Evolutionary conservation across 164 flowering plant genomes (phyloP), one percentile per base, ranked within the genome.

Genomic region (Macadamia integrifolia): DNA sequence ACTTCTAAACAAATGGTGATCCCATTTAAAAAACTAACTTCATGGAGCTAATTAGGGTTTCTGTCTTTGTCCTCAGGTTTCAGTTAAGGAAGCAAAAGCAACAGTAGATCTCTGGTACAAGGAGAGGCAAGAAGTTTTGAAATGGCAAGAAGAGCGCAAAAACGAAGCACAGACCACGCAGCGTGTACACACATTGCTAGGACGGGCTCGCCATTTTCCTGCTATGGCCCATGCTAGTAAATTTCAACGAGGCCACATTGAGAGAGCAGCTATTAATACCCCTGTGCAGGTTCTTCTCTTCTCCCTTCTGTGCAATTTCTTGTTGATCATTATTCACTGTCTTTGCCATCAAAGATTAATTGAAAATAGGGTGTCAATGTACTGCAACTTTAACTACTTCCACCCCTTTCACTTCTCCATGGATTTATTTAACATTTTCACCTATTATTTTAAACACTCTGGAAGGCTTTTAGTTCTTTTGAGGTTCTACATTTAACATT

Each of bases 251-350:
- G 74, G 77, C 32, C 99, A 94, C 74, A 89, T 94, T 62, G 93
- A 90, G 66, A 88, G 99, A 32, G 97, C 99, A 69, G 99, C 99
- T 52, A 92, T 94, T 68, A 94, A 94, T 74, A 87, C 96, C 52
- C 99, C 99, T 32, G 98, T 92, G 64, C 98, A 93, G 98, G 98
- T 92, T 40, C 42, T 31, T 68, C 17, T 18, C 43, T 67, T 23
- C 23, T 42, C 28, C 18, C 14, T 60, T 53, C 11, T 12, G 23
- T 23, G 23, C 23, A 15, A 18, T 65, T 40, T 28, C 35, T 55
- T 15, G 32, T 59, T 35, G 63, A 58, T 61, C 60, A 40, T 12
- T 63, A 14, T 1, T 14, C 23, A 9, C 35, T 14, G 43, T 17
- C 57, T 17, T 12, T 17, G 1, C 14, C 18, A 4, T 53, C n/a